Conservation (phyloP, 2,329 filamentous ascomycete species). For the Diaporthe aspalathi region DNA sequence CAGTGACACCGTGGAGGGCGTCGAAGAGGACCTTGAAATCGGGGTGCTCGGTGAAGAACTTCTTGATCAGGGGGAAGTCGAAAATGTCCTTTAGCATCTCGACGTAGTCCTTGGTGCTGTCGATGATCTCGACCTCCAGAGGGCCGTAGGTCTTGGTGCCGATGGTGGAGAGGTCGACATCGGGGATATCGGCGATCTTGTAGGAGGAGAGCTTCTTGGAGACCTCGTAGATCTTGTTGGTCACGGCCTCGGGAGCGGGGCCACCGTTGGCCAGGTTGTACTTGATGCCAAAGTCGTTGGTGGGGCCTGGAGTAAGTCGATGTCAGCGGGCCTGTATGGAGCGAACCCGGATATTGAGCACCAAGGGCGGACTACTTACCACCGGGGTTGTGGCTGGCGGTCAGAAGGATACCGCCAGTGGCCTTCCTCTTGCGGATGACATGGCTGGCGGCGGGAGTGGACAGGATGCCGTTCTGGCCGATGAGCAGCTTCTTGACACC, state of each 20-base stretch:
- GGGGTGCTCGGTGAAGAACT: constrained; percentile 85
- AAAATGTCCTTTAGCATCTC: constrained; percentile 98
- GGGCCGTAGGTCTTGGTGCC: constrained; percentile 86
- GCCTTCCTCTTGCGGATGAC: constrained; percentile 94
- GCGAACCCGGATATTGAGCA: not conserved
- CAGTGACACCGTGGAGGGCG: constrained; percentile 92
- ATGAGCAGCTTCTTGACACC: constrained; percentile 99
- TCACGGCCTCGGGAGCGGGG: constrained; percentile 94
- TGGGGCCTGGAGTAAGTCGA: constrained; percentile 71
- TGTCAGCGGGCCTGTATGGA: constrained; percentile 14
- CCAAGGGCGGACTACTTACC: constrained; percentile 65
- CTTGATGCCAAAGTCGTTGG: constrained; percentile 98
- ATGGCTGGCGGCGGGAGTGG: constrained; percentile 95
- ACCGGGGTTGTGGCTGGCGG: constrained; percentile 97
- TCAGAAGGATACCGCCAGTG: constrained; percentile 95
- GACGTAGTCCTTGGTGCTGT: constrained; percentile 92
- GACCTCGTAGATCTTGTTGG: constrained; percentile 95
- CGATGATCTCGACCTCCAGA: constrained; percentile 94
- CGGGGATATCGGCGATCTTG: constrained; percentile 88
- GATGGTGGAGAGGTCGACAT: constrained; percentile 85
- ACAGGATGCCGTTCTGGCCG: constrained; percentile 95
- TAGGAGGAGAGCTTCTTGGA: constrained; percentile 92
- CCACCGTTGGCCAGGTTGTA: constrained; percentile 98
- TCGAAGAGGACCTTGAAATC: constrained; percentile 99
- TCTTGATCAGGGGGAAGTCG: constrained; percentile 95